Conservation (phyloP, 768 basidiomycete genomes). For the Termitomyces sp. region DNA sequence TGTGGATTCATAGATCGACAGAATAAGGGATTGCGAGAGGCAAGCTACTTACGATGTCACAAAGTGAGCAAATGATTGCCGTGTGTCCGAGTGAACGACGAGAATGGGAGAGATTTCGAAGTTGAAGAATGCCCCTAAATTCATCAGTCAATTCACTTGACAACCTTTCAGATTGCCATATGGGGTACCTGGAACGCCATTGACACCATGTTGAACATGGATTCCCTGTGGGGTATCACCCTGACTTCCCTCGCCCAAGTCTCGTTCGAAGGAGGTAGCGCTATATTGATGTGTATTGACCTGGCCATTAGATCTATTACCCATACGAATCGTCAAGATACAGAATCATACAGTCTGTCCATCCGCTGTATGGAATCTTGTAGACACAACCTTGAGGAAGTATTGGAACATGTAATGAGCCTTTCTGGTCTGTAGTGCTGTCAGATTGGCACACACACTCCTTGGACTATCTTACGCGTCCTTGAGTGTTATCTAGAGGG, state of each 20-base stretch:
- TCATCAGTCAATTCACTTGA: not conserved
- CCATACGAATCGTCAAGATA: not conserved
- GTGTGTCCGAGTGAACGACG: conserved; percentile 83
- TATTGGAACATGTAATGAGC: conserved; percentile 96
- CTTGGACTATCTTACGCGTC: conserved; percentile 35
- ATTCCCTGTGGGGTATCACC: conserved; percentile 59
- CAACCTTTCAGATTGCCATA: not conserved
- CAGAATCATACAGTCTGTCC: conserved; percentile 50
- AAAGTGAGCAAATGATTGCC: conserved; percentile 97
- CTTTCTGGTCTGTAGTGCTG: conserved; percentile 53
- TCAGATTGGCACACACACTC: not conserved
- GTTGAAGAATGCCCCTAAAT: conserved; percentile 80
- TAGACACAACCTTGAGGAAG: conserved; percentile 98
- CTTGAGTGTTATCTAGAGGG: conserved; percentile 68
- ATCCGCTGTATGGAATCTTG: conserved; percentile 82
- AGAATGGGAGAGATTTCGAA: conserved; percentile 97
- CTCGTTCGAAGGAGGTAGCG: conserved; percentile 93
- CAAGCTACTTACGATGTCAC: conserved; percentile 76
- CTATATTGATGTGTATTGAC: conserved; percentile 94
- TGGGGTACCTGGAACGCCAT: conserved; percentile 57
- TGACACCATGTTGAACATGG: conserved; percentile 66
- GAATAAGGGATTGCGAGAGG: not conserved
- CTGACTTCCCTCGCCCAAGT: conserved; percentile 57
- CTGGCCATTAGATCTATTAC: conserved; percentile 25
- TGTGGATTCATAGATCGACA: conserved; percentile 22